Evolutionary conservation across 495 filamentous ascomycete species (phyloP), one percentile per base, ranked within the genome.

Genomic region (Cairneyella variabilis): DNA sequence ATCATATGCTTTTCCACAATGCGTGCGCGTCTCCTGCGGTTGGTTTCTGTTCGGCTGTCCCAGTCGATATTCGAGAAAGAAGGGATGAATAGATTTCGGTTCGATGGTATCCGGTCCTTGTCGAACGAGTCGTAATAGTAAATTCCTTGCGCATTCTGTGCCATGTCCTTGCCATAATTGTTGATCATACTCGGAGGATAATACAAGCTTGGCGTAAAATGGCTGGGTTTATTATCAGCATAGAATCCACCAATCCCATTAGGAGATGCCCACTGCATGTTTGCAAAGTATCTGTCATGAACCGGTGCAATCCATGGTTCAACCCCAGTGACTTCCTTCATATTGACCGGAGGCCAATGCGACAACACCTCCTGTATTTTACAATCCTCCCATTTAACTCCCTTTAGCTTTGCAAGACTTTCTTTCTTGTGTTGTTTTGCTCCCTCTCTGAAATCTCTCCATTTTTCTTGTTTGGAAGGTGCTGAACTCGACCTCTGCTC

Each of bases 21-120:
- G 21, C 3, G 7, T 3, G 44, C 44, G 7, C 44, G 44, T 4
- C n/a, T 3, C 21, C 44, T 47, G 7, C 44, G 20, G 21, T 21
- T 14, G 3, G 9, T n/a, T 17, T 47, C 44, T 6, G 9, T 17
- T 47, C 12, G 23, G 25, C 30, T 27, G 11, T 47, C 44, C 44
- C 44, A 47, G 21, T 47, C 44, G 26, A 47, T 30, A n/a, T 32
- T n/a, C 8, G 27, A 7, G 22, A 47, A 47, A n/a, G 44, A 47
- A 5, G 44, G 44, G 16, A 47, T 7, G 12, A 23, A 47, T 9
- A 47, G 21, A 23, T 32, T 47, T 23, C 44, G 44, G 21, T 47
- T 27, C n/a, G 23, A 3, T 10, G 44, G 21, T 8, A 47, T 26
- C 26, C 21, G 25, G 10, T 32, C 18, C 17, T 3, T 2, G 6